These are phyloP conservation scores for Suillus fuscotomentosus DNA, from an alignment of 768 basidiomycete genomes.

Conservation along the genomic window DNA sequence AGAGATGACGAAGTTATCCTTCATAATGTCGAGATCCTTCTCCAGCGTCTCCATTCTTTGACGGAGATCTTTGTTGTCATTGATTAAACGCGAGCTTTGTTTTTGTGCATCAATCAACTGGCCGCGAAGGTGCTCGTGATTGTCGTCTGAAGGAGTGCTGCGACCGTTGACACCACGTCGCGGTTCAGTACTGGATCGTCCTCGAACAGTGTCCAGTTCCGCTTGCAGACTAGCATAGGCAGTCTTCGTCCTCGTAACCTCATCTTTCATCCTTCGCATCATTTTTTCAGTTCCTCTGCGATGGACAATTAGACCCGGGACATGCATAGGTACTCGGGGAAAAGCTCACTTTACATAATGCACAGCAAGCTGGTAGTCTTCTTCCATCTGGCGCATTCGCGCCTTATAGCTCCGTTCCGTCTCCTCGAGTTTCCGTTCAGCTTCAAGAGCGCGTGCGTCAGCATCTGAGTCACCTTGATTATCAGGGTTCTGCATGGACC, in stretches of 20 bases:
- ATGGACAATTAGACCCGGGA: conserved; percentile 15
- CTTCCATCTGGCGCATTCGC: conserved; percentile 85
- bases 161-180: conserved; percentile 68
- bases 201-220: conserved; percentile 76
- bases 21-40: conserved; percentile 68
- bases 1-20: conserved; percentile 65
- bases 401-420: conserved; percentile 76
- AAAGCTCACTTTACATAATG: conserved; percentile 89
- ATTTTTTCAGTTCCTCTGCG: conserved; percentile 94
- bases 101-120: conserved; percentile 80
- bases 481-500: conserved; percentile 56
- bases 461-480: conserved; percentile 34
- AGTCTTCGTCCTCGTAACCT: conserved; percentile 87
- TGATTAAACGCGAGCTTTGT: conserved; percentile 66
- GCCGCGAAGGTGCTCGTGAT: conserved; percentile 57
- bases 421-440: conserved; percentile 78
- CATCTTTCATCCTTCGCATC: conserved; percentile 95
- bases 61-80: conserved; percentile 76
- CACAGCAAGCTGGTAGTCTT: conserved; percentile 95
- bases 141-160: conserved; percentile 77
- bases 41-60: conserved; percentile 72
- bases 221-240: conserved; percentile 76
- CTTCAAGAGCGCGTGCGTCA: conserved; percentile 56
- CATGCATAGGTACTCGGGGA: conserved; percentile 17
- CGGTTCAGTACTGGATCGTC: conserved; percentile 52